Base-by-base conservation (phyloP, 2,329 filamentous ascomycete species). In the Colletotrichum navitas region DNA sequence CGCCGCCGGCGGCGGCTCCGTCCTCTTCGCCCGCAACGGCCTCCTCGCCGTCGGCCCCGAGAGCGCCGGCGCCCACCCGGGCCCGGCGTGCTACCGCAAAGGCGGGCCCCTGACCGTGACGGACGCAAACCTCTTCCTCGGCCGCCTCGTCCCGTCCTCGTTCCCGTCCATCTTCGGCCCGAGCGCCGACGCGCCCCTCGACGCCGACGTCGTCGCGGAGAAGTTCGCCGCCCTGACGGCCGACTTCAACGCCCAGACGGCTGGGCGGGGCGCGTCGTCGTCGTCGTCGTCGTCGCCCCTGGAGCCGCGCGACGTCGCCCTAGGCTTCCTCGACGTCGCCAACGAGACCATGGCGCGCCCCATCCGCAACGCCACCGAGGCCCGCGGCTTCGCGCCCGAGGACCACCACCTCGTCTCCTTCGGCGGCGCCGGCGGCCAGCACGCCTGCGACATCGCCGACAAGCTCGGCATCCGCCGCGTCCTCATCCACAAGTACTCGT, bases 261-360 rank as follows among this genome's bases (percentile, higher is more conserved):
- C n/a, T n/a, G 18, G 43, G 43, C 18, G 43, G 7, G 8, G 10
- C 7, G 7, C 36, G 8, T 39, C 36, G 8, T 39, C 36, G 7
- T 39, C 36, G 10, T 12, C 36, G 11, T 14, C 36, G 36, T 1
- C 36, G 36, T 3, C 0, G 29, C 76, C 72, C 71, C 74, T 81
- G 32, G 78, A 77, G 0, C 69, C 78, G 0, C 79, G 82, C 41
- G 80, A 82, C n/a, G 77, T 82, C 47, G 92, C 92, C 0, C 90
- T 90, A 73, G 93, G 92, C 0, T 94, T 94, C 76, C 86, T 94
- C 76, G 90, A 92, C 72, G 90, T 94, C 54, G 92, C 92, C 2
- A 94, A 94, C 74, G 91, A 93, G 80, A 90, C 91, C 0, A 94
- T 94, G 92, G 91, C 90, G 4, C 85, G 92, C 39, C 93, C 93